Base-by-base conservation (phyloP, 306 rosid species). In the Glycyrrhiza uralensis region DNA sequence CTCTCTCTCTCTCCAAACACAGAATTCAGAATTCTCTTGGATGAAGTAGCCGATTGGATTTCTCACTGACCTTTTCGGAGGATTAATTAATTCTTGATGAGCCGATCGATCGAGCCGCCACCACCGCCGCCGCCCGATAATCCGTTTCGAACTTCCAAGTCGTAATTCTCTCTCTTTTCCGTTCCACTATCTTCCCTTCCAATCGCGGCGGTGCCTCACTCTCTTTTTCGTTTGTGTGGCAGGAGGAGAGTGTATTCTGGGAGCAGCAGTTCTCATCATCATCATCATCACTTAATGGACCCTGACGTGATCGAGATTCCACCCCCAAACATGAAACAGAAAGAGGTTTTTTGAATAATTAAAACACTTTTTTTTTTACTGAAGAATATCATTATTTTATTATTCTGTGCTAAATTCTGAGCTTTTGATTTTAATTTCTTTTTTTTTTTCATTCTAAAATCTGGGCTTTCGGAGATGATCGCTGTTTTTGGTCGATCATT, bases 51-150 rank as follows among this genome's bases (percentile, higher is more conserved):
- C 38, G 19, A n/a, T 26, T 6, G 22, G 32, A 56, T 13, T 56
- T 8, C 22, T 20, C n/a, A n/a, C n/a, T n/a, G n/a, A 33, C 8
- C 8, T 30, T 33, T 10, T 10, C 39, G 41, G 17, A 19, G 5
- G 38, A 13, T 28, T 13, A n/a, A n/a, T n/a, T n/a, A n/a, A 15
- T 58, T 41, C 13, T 22, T 28, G 9, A 58, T 64, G 61, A 81
- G 85, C 88, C 79, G 85, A 83, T 81, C 75, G 56, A 74, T 82
- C 76, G 67, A 88, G 85, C 85, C 82, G 71, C 86, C 80, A 66
- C 81, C 83, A 82, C 86, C 84, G 76, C 83, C 80, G 72, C 81
- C 85, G 12, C 45, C 54, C 58, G 69, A 62, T 7, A 19, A 30
- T 62, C 30, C 80, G 9, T 35, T 81, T 5, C 57, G 62, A 41